Evolutionary conservation across 208 protist genomes (phyloP).

Genomic region (Acanthamoeba sp.): DNA sequence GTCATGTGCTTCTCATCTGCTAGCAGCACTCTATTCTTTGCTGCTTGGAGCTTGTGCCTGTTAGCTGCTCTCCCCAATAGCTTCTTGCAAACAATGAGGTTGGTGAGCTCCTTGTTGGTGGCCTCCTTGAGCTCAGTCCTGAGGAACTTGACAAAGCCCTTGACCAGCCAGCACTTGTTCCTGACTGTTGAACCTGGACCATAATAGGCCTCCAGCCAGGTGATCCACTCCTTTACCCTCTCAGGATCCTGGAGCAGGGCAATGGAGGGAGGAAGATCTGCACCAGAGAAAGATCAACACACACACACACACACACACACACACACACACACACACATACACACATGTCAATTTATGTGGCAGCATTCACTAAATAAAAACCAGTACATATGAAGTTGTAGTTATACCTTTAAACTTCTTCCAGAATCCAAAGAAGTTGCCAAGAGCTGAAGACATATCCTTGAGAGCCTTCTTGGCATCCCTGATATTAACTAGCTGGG

Average conservation of each 20-base stretch:
- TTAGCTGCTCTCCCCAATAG: no score
- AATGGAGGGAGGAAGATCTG: background rate
- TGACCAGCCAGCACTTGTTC: background rate
- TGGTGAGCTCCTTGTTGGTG: background rate
- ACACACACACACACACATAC: no score
- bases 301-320: no score
- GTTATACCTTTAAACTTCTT: background rate
- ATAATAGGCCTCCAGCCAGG: no score
- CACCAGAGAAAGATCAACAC: background rate
- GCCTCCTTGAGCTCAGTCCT: background rate
- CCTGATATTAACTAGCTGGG: background rate
- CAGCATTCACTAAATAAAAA: background rate
- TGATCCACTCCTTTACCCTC: background rate
- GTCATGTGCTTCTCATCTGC: no score
- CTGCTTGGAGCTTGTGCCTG: no score
- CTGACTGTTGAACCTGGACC: no score
- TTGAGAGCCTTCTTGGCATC: background rate
- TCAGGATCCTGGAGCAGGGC: background rate
- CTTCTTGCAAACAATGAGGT: background rate
- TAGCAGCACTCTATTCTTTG: no score
- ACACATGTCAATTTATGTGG: no score
- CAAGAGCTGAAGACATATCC: background rate
- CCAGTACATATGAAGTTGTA: no score
- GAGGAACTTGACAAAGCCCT: background rate
- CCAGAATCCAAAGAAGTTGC: conserved; percentile 12